A percentile compares a stretch with the other conserved stretches of the same genome.
Conservation (phyloP, 306 rosid species). For the Comarum palustre region DNA sequence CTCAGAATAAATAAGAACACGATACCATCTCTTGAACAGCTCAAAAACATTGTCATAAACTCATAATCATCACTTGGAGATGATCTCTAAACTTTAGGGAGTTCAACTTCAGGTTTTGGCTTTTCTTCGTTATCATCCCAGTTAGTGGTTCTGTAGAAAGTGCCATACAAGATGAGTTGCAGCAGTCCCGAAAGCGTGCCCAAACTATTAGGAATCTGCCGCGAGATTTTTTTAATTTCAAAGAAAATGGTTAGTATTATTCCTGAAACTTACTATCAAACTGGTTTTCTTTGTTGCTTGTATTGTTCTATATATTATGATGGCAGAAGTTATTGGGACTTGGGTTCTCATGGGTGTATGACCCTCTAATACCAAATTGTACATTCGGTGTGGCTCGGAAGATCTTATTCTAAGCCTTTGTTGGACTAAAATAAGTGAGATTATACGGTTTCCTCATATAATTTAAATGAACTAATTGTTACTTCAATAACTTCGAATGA, state of each 20-base stretch:
- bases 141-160: conserved; percentile 25
- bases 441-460: too few relatives aligned
- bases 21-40: background rate
- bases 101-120: background rate
- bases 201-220: conserved; percentile 45
- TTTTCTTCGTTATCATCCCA: conserved; percentile 14
- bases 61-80: background rate
- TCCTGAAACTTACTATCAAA: background rate
- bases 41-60: background rate
- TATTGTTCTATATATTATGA: too few relatives aligned
- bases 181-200: conserved; percentile 42
- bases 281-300: too few relatives aligned
- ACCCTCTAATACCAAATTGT: too few relatives aligned
- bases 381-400: too few relatives aligned
- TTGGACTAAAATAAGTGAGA: too few relatives aligned
- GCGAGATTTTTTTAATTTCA: background rate
- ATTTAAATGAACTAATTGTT: too few relatives aligned
- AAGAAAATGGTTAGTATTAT: background rate
- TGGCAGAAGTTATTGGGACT: too few relatives aligned
- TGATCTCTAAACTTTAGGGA: background rate
- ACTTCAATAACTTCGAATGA: too few relatives aligned
- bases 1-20: background rate
- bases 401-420: too few relatives aligned
- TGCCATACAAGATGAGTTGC: conserved; percentile 46
- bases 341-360: too few relatives aligned